A percentile compares a stretch with the other conserved stretches of the same genome.
phyloP scores from a whole-genome alignment of 176 grass and related monocot species.

The Carex pumila region DNA sequence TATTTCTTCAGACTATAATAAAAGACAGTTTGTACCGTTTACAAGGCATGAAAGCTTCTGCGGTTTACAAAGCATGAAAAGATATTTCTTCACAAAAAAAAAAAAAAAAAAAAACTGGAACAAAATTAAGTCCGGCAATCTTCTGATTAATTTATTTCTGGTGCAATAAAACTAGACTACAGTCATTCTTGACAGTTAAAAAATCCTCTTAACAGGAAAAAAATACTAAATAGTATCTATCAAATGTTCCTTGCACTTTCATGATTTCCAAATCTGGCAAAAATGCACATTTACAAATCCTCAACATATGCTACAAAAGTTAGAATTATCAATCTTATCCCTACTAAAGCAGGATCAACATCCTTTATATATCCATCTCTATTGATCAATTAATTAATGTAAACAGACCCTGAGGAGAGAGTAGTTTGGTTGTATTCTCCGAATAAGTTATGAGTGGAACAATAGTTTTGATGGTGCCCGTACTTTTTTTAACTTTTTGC shows the following conservation, averaged over 20 bases:
- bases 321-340: not conserved
- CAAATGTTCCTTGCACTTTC: not conserved
- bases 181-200: not conserved
- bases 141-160: not conserved
- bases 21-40: too few relatives aligned
- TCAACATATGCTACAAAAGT: not conserved
- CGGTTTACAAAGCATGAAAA: too few relatives aligned
- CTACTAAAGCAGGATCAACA: not conserved
- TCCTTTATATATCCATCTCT: not conserved
- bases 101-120: too few relatives aligned
- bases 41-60: too few relatives aligned
- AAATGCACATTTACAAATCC: constrained; percentile 4
- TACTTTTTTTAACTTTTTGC: not conserved
- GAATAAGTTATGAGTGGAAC: not conserved
- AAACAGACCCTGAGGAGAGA: not conserved
- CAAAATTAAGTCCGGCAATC: not conserved
- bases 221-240: not conserved
- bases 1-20: too few relatives aligned
- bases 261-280: not conserved
- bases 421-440: not conserved
- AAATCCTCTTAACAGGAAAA: not conserved
- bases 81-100: too few relatives aligned
- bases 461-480: not conserved
- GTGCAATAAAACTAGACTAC: not conserved
- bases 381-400: not conserved